phyloP scores from a whole-genome alignment of 129 eudicot genomes.

The Helichrysum umbraculigerum region DNA sequence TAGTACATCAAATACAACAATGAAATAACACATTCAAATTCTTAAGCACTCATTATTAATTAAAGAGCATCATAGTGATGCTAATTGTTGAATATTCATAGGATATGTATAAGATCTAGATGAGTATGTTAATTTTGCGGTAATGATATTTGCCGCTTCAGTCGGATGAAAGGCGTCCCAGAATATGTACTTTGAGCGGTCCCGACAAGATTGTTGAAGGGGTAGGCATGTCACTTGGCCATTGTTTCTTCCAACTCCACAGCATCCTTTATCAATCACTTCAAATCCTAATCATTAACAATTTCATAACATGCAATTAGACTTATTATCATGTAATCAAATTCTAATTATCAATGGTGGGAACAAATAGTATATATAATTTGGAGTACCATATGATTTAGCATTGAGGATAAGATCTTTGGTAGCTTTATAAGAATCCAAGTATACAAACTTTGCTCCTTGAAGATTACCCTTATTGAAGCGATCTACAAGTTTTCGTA shows the following conservation, averaged over 20 bases:
- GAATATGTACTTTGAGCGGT: conserved; percentile 62
- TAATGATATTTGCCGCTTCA: conserved; percentile 69
- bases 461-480: conserved; percentile 63
- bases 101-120: conserved; percentile 62
- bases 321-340: neutral
- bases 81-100: conserved; percentile 68
- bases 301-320: neutral
- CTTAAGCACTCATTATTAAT: neutral
- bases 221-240: conserved; percentile 95
- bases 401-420: conserved; percentile 59
- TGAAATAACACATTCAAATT: neutral
- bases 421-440: conserved; percentile 62
- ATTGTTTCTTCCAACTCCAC: conserved; percentile 92
- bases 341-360: neutral
- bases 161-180: conserved; percentile 99
- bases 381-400: conserved; percentile 51
- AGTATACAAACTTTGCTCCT: conserved; percentile 72
- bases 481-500: conserved; percentile 53
- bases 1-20: conserved; percentile 16
- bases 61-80: conserved; percentile 42
- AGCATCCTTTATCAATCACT: conserved; percentile 73
- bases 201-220: conserved; percentile 63
- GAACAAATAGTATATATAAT: neutral
- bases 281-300: conserved; percentile 54
- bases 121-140: conserved; percentile 57